Conservation (phyloP, 371 early-diverging fungal genomes). For the Mucor lusitanicus region DNA sequence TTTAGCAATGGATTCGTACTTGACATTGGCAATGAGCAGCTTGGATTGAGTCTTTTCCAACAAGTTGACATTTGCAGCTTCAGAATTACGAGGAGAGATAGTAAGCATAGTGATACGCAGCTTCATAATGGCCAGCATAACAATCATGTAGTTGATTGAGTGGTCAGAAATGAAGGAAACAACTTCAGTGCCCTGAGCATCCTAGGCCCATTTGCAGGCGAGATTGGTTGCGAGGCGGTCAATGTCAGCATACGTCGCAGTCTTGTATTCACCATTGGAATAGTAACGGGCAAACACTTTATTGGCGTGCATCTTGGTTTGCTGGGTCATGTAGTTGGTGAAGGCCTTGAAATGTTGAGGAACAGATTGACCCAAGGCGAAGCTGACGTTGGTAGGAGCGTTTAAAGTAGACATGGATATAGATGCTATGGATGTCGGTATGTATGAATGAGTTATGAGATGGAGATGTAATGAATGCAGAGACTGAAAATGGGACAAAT, state of each 20-base stretch:
- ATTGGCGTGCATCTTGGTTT: constrained; percentile 4
- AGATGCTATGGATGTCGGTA: too few species aligned
- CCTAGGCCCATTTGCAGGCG: constrained; percentile 22
- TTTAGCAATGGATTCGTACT: constrained; percentile 17
- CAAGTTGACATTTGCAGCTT: constrained; percentile 25
- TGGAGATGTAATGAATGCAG: too few species aligned
- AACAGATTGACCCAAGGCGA: not conserved
- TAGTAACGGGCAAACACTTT: constrained; percentile 6
- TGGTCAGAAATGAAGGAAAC: constrained; percentile 31
- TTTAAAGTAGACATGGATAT: not conserved
- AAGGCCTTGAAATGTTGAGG: not conserved
- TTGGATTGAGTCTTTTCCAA: constrained; percentile 26
- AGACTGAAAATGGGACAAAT: too few species aligned
- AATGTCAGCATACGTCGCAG: constrained; percentile 31
- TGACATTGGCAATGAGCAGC: constrained; percentile 17
- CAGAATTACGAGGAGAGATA: constrained; percentile 38
- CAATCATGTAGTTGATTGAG: constrained; percentile 18
- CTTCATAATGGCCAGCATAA: constrained; percentile 31
- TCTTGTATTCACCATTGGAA: not conserved
- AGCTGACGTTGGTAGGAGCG: too few species aligned
- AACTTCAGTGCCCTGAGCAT: not conserved
- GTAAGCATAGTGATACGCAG: constrained; percentile 17
- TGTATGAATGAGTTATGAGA: too few species aligned
- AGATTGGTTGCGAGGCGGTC: constrained; percentile 33
- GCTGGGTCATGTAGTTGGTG: constrained; percentile 1